These are phyloP conservation scores for Boletellus ananas DNA, from an alignment of 768 basidiomycete genomes.

Conservation along the genomic window DNA sequence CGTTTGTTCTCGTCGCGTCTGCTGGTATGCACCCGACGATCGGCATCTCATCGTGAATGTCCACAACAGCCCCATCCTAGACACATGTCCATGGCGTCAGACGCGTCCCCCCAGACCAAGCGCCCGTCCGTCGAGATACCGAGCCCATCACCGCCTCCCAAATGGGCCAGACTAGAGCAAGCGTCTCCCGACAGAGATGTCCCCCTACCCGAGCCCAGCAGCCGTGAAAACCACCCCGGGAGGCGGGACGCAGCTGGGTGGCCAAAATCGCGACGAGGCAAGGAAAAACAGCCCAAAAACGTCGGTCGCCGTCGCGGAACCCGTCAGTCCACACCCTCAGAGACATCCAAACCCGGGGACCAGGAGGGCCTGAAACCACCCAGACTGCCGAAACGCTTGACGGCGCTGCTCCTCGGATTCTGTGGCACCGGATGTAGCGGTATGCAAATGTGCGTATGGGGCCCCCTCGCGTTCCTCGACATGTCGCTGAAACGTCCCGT, in stretches of 20 bases:
- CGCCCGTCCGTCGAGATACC: too few species aligned
- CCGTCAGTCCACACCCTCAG: constrained; percentile 34
- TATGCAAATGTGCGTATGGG: constrained; percentile 85
- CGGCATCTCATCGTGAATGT: neutral
- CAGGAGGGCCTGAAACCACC: constrained; percentile 38
- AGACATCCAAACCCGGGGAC: constrained; percentile 17
- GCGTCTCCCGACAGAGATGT: too few species aligned
- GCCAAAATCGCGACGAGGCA: constrained; percentile 32
- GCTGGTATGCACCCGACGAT: too few species aligned
- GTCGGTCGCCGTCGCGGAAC: constrained; percentile 40
- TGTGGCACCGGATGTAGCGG: constrained; percentile 90
- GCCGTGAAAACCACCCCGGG: too few species aligned
- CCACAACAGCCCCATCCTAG: neutral
- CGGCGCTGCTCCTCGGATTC: constrained; percentile 83
- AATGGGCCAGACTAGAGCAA: neutral
- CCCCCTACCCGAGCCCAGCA: too few species aligned
- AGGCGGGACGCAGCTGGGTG: constrained; percentile 27
- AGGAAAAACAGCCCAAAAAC: constrained; percentile 37
- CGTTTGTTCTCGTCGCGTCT: too few species aligned
- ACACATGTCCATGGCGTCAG: neutral
- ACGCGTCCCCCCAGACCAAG: neutral
- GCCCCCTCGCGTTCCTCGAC: neutral
- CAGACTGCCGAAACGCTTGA: constrained; percentile 78
- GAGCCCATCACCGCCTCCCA: neutral
- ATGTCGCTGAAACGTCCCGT: neutral